Base-by-base conservation (phyloP, 495 filamentous ascomycete genomes). In the Oidiodendron maius region DNA sequence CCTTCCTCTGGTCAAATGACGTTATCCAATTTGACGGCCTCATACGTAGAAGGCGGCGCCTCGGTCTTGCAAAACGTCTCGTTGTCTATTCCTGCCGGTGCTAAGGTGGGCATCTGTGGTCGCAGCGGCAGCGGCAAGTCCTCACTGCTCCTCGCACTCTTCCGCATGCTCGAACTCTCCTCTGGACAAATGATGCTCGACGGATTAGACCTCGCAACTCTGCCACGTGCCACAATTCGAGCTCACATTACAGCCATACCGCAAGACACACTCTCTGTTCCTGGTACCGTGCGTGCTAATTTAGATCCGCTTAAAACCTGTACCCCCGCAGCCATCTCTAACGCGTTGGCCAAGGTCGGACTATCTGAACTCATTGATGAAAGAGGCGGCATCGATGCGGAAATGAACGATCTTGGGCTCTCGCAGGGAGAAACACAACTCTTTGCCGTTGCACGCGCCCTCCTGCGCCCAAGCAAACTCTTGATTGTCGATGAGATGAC, bases 261-360 rank as follows among this genome's bases (percentile, higher is more conserved):
- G 1, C 75, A 78, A 50, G 72, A 80, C 13, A 64, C 71, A 1
- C 67, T 74, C 48, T 68, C 72, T 21, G 39, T 76, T 0, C 56
- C 61, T 9, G 73, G 68, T 12, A 64, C 58, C 4, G 67, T 80
- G 1, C 62, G 76, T 24, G 56, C 66, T 9, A 81, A 80, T 35
- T 58, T 69, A 28, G 74, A 80, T 46, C 65, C 74, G 1, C 95
- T 96, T 55, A 57, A 0, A 41, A 61, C 1, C 69, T 75, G 26
- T 62, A 66, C 6, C 47, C 44, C 12, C 67, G 76, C 17, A 64
- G 68, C n/a, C 40, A 47, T 3, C 64, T 60, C 2, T 56, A 78
- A 1, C 24, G 61, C 15, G 56, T 50, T n/a, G 67, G 70, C 17
- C 66, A 28, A 3, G 44, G 73, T n/a, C 60, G 61, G 61, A 4